These are phyloP conservation scores for Achlya hypogyna DNA, from an alignment of 352 stramenopile species.

Conservation along the genomic window DNA sequence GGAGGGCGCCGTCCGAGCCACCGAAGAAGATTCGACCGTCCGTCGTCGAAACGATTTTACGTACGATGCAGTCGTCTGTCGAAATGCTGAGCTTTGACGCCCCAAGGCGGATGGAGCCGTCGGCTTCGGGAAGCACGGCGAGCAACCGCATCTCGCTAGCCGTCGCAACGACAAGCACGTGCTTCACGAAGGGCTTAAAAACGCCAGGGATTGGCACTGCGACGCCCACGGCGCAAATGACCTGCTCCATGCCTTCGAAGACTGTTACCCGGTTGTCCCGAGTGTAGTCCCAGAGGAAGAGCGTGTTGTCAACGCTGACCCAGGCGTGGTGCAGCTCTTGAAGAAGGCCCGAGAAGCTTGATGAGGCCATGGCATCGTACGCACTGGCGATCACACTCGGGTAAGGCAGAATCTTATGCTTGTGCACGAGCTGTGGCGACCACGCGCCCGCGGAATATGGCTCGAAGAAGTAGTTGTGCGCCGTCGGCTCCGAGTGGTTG, in stretches of 20 bases:
- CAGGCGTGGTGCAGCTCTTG: conserved; percentile 87
- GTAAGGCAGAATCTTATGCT: conserved; percentile 54
- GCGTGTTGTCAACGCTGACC: conserved; percentile 89
- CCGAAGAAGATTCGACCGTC: conserved; percentile 93
- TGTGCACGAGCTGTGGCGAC: conserved; percentile 70
- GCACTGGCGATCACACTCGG: conserved; percentile 57
- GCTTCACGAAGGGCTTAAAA: conserved; percentile 90
- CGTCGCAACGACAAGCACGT: conserved; percentile 92
- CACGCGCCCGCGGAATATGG: conserved; percentile 65
- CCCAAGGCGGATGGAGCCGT: conserved; percentile 39
- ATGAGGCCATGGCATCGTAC: conserved; percentile 52
- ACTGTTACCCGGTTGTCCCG: conserved; percentile 62
- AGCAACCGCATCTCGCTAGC: conserved; percentile 92
- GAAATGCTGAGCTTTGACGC: conserved; percentile 86
- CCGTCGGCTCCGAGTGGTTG: conserved; percentile 58
- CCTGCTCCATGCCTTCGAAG: conserved; percentile 86
- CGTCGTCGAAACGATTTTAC: conserved; percentile 78
- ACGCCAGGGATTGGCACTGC: conserved; percentile 80
- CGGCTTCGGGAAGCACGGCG: conserved; percentile 63
- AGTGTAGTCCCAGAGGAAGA: conserved; percentile 95
- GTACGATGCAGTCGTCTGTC: conserved; percentile 91
- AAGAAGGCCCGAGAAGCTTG: conserved; percentile 89
- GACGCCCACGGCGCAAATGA: conserved; percentile 88
- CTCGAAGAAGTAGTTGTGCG: conserved; percentile 85
- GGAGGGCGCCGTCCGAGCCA: conserved; percentile 91